Evolutionary conservation across 2,329 filamentous ascomycete species (phyloP).

Genomic region (Mycosphaerelloides madeirae): DNA sequence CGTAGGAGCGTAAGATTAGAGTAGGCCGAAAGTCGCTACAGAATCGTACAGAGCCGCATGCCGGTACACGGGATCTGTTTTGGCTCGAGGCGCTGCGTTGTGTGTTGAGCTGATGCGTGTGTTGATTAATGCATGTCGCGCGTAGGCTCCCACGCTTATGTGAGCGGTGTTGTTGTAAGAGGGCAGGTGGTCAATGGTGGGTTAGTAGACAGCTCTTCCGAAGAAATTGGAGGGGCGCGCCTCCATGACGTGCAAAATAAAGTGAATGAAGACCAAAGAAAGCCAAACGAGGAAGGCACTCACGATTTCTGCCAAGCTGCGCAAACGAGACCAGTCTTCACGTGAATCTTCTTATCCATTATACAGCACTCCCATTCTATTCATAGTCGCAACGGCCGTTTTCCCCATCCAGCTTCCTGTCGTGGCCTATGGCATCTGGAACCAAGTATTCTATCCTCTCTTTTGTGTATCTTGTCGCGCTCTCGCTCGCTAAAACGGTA

Average conservation of each 20-base stretch:
- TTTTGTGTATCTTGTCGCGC: too few relatives aligned
- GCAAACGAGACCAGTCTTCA: not conserved
- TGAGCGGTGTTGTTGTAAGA: not conserved
- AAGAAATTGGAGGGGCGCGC: too few relatives aligned
- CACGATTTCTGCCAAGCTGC: not conserved
- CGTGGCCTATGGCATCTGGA: too few relatives aligned
- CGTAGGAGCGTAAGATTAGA: not conserved
- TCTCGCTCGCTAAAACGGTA: slow-evolving; percentile 28
- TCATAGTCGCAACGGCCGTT: too few relatives aligned
- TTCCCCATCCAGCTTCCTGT: too few relatives aligned
- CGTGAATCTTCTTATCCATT: not conserved
- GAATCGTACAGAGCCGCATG: too few relatives aligned
- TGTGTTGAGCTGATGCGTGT: not conserved
- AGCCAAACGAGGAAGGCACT: not conserved
- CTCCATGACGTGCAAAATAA: too few relatives aligned
- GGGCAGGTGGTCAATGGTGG: not conserved
- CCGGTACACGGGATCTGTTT: not conserved
- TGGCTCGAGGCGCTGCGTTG: not conserved
- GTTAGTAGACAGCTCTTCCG: not conserved
- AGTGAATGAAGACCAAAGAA: too few relatives aligned
- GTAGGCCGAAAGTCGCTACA: not conserved
- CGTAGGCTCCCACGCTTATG: not conserved
- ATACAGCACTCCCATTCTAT: not conserved
- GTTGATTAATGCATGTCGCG: too few relatives aligned
- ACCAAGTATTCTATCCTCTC: too few relatives aligned